Base-by-base conservation (phyloP, 208 protist genomes). In the Trypanosoma mega region DNA sequence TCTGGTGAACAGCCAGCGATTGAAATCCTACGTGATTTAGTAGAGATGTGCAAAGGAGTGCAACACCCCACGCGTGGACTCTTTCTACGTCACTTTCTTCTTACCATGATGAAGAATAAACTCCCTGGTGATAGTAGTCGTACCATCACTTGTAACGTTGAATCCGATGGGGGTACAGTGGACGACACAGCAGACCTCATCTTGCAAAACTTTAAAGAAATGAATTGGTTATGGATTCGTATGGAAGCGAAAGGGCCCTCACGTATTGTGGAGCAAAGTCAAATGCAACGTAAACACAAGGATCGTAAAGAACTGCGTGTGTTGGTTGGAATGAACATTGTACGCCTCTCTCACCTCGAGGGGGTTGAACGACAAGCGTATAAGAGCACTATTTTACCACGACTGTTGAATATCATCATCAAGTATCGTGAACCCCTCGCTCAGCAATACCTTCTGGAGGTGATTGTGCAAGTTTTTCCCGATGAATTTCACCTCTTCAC, bases 1-100 rank as follows among this genome's bases (percentile, higher is more conserved):
- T 76, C 84, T 3, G 85, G 95, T 8, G 77, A 97, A 58, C 88
- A 90, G 49, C 94, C 93, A 3, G 85, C 87, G 8, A 86, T 97
- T 56, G 96, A 98, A 61, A 90, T 99, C 23, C 68, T 99, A 24
- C 83, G 86, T 12, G 98, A 99, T 75, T 71, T 99, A 21, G 90
- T 99, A 44, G 98, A 99, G 67, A 99, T 99, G 98, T 99, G 98
- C 76, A 96, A 98, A 56, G 98, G 98, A 20, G 98, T 99, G 39
- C 98, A 99, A 86, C 98, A 99, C 82, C 98, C 98, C 26, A 99
- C 97, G 12, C 86, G 98, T 18, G 98, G 98, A 12, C 76, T 99
- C 0, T 99, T 99, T 67, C 77, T 99, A 3, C 86, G 98, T 23
- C 88, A 98, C 80, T 99, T 99, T 68, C 67, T 99, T 7, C 72